Evolutionary conservation across 177 flowering plant genomes (phyloP).

Genomic region (Vitis hybrid): DNA sequence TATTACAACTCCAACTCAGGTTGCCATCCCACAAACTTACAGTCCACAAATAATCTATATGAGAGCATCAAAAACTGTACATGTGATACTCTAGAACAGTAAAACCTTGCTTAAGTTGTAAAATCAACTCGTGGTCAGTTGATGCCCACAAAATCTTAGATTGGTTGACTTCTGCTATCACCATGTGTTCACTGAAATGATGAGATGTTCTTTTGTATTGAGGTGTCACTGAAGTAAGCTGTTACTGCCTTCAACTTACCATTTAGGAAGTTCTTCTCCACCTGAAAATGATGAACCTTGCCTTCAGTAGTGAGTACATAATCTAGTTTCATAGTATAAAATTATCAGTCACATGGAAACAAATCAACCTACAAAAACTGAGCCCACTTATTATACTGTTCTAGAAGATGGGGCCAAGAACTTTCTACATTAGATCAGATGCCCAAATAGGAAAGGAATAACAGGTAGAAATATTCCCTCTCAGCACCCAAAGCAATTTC

Average conservation of each 20-base stretch:
- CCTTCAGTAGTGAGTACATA: background rate
- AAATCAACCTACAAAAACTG: background rate
- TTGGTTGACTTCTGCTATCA: background rate
- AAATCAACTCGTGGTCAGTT: background rate
- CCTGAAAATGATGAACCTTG: slow-evolving; percentile 40
- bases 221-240: slow-evolving; percentile 62
- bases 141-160: background rate
- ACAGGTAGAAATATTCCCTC: no score
- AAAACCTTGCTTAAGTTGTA: background rate
- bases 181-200: background rate
- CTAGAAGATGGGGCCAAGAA: no score
- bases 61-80: background rate
- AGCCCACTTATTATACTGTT: no score
- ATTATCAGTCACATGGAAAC: background rate
- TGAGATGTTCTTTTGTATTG: slow-evolving; percentile 8
- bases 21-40: background rate
- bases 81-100: background rate
- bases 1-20: background rate
- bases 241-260: slow-evolving; percentile 87
- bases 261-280: slow-evolving; percentile 75
- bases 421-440: no score
- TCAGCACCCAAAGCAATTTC: no score
- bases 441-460: no score
- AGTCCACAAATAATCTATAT: background rate
- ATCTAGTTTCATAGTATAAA: background rate